phyloP scores from a whole-genome alignment of 192 early-diverging fungal species.

The Linnemannia schmuckeri region DNA sequence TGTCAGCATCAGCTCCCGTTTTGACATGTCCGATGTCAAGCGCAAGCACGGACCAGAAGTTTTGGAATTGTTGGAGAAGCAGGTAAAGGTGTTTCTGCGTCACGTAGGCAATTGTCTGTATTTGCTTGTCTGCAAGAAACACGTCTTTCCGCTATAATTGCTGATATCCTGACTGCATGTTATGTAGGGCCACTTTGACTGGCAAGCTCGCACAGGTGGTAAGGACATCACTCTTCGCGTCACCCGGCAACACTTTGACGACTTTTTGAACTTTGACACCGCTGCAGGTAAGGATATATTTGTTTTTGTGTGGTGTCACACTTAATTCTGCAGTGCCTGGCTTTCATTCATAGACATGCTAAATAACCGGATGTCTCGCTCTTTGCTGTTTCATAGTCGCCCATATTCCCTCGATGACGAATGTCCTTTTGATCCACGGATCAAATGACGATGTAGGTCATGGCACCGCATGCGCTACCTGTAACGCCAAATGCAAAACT shows the following conservation, averaged over 20 bases:
- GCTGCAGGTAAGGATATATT: slow-evolving; percentile 27
- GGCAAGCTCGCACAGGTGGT: slow-evolving; percentile 38
- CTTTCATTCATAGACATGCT: background rate
- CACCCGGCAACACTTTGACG: slow-evolving; percentile 39
- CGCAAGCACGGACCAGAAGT: slow-evolving; percentile 48
- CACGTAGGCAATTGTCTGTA: background rate
- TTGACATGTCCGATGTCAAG: slow-evolving; percentile 43
- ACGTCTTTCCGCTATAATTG: background rate
- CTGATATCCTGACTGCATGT: background rate
- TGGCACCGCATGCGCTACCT: background rate
- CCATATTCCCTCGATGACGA: slow-evolving; percentile 62
- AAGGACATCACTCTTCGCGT: slow-evolving; percentile 45
- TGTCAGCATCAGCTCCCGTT: slow-evolving; percentile 44
- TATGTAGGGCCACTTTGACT: slow-evolving; percentile 52
- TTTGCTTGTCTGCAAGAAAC: background rate
- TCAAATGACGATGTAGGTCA: slow-evolving; percentile 61
- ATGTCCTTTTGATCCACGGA: slow-evolving; percentile 67
- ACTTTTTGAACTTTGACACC: slow-evolving; percentile 50
- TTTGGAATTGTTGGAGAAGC: slow-evolving; percentile 38
- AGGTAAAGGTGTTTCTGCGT: slow-evolving; percentile 10
- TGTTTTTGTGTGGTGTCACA: background rate
- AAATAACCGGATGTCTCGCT: background rate
- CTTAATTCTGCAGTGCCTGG: background rate
- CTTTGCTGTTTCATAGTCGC: slow-evolving; percentile 38
- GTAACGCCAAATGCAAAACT: no score